These are phyloP conservation scores for Arthrobotrys iridis DNA, from an alignment of 2,329 filamentous ascomycete species.

Conservation along the genomic window DNA sequence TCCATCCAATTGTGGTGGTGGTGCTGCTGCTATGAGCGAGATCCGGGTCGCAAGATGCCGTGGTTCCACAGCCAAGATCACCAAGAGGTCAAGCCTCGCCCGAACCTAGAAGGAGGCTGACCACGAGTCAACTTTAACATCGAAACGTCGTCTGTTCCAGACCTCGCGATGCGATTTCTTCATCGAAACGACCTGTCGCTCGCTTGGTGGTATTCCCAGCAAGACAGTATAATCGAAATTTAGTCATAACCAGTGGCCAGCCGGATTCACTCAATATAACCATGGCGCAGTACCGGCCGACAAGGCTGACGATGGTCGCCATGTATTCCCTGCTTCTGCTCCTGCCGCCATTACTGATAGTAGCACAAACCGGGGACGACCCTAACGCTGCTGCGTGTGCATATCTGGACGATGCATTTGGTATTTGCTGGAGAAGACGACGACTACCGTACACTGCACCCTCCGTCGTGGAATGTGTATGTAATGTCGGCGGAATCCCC, in stretches of 20 bases:
- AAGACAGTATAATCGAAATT: constrained; percentile 4
- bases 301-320: constrained; percentile 2
- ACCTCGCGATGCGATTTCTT: constrained; percentile 24
- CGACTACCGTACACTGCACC: constrained; percentile 24
- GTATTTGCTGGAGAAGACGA: constrained; percentile 26
- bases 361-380: constrained; percentile 20
- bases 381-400: constrained; percentile 12
- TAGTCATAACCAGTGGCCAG: not conserved
- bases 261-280: not conserved
- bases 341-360: constrained; percentile 8
- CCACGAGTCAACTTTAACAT: constrained; percentile 16
- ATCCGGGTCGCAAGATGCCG: not conserved
- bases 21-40: not conserved
- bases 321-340: constrained; percentile 31
- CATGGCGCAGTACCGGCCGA: constrained; percentile 12
- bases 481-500: constrained; percentile 28
- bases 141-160: not conserved
- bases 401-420: constrained; percentile 34
- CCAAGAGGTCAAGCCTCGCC: constrained; percentile 39
- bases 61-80: constrained; percentile 30
- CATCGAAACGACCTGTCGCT: not conserved
- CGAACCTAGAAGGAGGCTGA: constrained; percentile 35
- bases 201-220: constrained; percentile 10
- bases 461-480: constrained; percentile 32
- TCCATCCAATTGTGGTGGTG: constrained; percentile 7